Evolutionary conservation across 495 filamentous ascomycete genomes (phyloP).

Genomic region (Lepraria neglecta): DNA sequence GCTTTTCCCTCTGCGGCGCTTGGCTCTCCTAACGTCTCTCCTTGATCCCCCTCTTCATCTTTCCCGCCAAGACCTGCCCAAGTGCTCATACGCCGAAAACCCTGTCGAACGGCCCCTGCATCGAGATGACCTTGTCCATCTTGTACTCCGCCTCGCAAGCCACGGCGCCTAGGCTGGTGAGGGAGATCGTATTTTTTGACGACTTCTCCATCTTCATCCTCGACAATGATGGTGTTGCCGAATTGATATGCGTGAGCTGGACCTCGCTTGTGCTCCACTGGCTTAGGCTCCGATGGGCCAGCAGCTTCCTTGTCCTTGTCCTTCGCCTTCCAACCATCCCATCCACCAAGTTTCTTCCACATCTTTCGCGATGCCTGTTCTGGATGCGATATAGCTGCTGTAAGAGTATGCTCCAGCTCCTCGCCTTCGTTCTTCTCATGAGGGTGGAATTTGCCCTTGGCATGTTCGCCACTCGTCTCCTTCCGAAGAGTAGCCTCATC

Average conservation of each 20-base stretch:
- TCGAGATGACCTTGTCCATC: constrained; percentile 40
- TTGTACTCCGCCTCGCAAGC: constrained; percentile 37
- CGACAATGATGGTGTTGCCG: constrained; percentile 94
- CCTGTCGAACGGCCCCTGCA: constrained; percentile 41
- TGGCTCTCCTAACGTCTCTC: constrained; percentile 11
- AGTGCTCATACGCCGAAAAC: constrained; percentile 53
- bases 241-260: constrained; percentile 92
- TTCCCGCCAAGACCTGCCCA: constrained; percentile 53
- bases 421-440: constrained; percentile 44
- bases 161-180: constrained; percentile 31
- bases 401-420: constrained; percentile 36
- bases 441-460: constrained; percentile 38
- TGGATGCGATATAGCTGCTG: constrained; percentile 32
- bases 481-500: constrained; percentile 55
- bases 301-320: constrained; percentile 23
- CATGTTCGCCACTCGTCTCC: constrained; percentile 43
- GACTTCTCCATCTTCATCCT: constrained; percentile 95
- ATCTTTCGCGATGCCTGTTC: constrained; percentile 32
- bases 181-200: constrained; percentile 94
- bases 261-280: constrained; percentile 38
- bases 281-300: constrained; percentile 21
- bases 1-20: constrained; percentile 32
- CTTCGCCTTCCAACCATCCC: constrained; percentile 37
- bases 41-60: constrained; percentile 30
- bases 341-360: constrained; percentile 34